Conservation (phyloP, 345 rosid species). For the Hypericum perforatum region DNA sequence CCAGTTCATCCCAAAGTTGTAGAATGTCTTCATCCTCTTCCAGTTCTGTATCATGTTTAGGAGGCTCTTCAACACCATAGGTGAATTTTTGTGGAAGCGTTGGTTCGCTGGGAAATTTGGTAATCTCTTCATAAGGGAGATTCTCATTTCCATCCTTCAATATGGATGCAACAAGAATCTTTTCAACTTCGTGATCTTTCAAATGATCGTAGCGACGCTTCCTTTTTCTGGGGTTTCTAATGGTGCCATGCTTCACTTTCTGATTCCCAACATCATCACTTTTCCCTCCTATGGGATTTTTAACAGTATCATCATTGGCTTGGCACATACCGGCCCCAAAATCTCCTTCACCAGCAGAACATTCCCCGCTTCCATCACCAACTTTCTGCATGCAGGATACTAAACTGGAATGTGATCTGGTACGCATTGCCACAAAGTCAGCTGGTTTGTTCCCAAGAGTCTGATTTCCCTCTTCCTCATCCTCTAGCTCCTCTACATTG, state of each 20-base stretch:
- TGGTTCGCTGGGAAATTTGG: conserved; percentile 1
- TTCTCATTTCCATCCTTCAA: conserved; percentile 9
- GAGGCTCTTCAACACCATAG: conserved; percentile 33
- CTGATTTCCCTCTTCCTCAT: background rate
- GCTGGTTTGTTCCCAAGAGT: background rate
- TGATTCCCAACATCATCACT: background rate
- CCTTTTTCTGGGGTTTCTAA: background rate
- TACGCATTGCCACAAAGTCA: conserved; percentile 14
- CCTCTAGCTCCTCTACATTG: background rate
- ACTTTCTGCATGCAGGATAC: background rate
- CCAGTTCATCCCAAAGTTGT: conserved; percentile 47
- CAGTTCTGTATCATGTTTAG: conserved; percentile 28
- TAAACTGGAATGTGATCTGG: conserved; percentile 11
- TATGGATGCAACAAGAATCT: conserved; percentile 21
- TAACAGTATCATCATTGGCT: too few species aligned
- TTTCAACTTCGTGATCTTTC: conserved; percentile 10
- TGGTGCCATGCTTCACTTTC: conserved; percentile 7
- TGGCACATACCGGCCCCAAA: too few species aligned
- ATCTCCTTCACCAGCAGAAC: too few species aligned
- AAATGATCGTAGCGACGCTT: background rate
- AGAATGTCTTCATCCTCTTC: conserved; percentile 39
- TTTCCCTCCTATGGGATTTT: too few species aligned
- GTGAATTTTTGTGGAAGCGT: conserved; percentile 28
- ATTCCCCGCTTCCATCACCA: too few species aligned
- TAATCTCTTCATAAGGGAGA: conserved; percentile 1